A percentile compares a stretch with the other conserved stretches of the same genome.
Evolutionary conservation across 306 rosid species (phyloP).

Genomic region (Begonia masoniana): DNA sequence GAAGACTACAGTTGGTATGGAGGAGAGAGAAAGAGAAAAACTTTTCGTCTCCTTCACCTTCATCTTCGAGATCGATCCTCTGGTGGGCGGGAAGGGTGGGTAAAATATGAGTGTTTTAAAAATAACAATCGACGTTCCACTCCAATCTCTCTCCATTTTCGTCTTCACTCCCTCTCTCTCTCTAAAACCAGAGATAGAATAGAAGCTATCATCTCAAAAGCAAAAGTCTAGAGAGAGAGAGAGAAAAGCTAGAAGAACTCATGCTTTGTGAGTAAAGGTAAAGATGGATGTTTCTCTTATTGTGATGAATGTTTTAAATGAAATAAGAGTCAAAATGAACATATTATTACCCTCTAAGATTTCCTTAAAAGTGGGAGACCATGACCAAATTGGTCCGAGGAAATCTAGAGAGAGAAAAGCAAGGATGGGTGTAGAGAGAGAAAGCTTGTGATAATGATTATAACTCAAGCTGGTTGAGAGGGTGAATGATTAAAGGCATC

Average conservation of each 20-base stretch:
- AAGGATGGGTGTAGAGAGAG: not conserved
- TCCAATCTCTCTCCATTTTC: not conserved
- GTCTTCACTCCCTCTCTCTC: not conserved
- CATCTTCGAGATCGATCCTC: slow-evolving; percentile 1
- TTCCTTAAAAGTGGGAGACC: too few relatives aligned
- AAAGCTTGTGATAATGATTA: not conserved
- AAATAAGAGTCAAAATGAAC: too few relatives aligned
- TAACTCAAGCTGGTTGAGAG: not conserved
- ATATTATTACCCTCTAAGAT: too few relatives aligned
- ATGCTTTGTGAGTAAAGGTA: not conserved
- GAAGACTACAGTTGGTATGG: not conserved
- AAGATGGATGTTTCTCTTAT: not conserved
- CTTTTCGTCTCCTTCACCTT: not conserved
- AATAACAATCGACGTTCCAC: not conserved
- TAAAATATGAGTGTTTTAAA: not conserved
- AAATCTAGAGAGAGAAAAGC: not conserved
- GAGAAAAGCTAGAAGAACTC: not conserved
- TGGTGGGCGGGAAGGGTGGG: slow-evolving; percentile 4
- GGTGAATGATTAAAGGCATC: not conserved
- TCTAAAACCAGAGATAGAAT: not conserved
- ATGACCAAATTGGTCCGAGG: not conserved
- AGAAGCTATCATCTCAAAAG: too few relatives aligned
- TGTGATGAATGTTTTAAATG: too few relatives aligned
- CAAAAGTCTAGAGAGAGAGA: not conserved
- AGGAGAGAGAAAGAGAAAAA: not conserved